Percentiles rank a stretch among this genome's conserved stretches.
Evolutionary conservation across 371 early-diverging fungal species (phyloP).

Genomic region (Lichtheimia ornata): DNA sequence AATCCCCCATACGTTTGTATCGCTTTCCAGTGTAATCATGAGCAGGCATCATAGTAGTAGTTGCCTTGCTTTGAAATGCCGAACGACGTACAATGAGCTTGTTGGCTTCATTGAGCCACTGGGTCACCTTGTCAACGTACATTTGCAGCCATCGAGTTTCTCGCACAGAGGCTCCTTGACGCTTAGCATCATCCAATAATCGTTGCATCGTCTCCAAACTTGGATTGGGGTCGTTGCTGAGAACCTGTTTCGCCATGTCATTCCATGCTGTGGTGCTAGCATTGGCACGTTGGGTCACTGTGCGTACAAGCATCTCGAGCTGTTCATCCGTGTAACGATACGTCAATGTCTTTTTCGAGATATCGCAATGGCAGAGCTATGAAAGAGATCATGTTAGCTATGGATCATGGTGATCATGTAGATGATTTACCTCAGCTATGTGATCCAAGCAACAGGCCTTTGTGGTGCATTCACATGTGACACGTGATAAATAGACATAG

Average conservation of each 20-base stretch:
- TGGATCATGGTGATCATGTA: background rate
- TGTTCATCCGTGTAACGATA: conserved; percentile 58
- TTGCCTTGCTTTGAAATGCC: background rate
- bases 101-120: conserved; percentile 21
- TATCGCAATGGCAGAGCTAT: conserved; percentile 59
- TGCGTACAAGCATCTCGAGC: conserved; percentile 37
- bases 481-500: conserved; percentile 70
- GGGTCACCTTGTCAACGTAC: conserved; percentile 12
- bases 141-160: conserved; percentile 15
- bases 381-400: background rate
- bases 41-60: background rate
- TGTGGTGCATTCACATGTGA: conserved; percentile 64
- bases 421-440: conserved; percentile 48
- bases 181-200: conserved; percentile 52
- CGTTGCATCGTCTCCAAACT: conserved; percentile 51
- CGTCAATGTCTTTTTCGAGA: conserved; percentile 40
- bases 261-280: conserved; percentile 39
- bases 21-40: conserved; percentile 9
- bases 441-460: conserved; percentile 67
- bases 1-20: conserved; percentile 13
- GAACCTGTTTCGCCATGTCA: conserved; percentile 29
- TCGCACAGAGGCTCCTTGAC: conserved; percentile 23
- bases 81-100: conserved; percentile 28
- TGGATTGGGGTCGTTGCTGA: conserved; percentile 48
- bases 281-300: conserved; percentile 11